phyloP scores from a whole-genome alignment of 2,329 filamentous ascomycete species.

The Lasiodiplodia sp. region DNA sequence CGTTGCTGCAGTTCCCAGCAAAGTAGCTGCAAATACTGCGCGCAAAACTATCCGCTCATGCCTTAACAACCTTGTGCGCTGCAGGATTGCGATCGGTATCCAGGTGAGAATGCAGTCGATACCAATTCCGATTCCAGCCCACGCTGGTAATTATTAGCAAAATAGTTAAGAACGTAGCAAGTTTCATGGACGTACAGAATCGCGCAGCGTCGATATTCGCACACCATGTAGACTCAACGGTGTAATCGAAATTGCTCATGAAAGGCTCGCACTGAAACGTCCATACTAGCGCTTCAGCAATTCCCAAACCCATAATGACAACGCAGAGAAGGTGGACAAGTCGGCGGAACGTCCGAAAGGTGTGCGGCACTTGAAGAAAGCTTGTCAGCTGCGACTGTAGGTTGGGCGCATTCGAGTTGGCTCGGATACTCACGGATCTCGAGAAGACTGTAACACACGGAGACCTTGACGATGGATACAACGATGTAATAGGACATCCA shows the following conservation, averaged over 20 bases:
- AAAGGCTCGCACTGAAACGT: slow-evolving; percentile 27
- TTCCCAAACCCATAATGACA: slow-evolving; percentile 21
- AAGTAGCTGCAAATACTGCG: slow-evolving; percentile 17
- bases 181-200: slow-evolving; percentile 9
- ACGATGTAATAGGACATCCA: slow-evolving; percentile 28
- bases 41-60: slow-evolving; percentile 22
- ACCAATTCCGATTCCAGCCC: slow-evolving; percentile 25
- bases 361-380: slow-evolving; percentile 10
- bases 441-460: slow-evolving; percentile 29
- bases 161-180: not conserved
- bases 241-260: slow-evolving; percentile 28
- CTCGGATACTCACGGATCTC: slow-evolving; percentile 20
- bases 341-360: slow-evolving; percentile 18
- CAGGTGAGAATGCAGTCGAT: slow-evolving; percentile 26
- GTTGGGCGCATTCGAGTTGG: too few species aligned
- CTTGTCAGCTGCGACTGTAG: not conserved
- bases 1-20: slow-evolving; percentile 25
- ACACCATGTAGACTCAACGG: slow-evolving; percentile 10
- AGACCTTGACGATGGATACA: slow-evolving; percentile 28
- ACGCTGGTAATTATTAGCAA: slow-evolving; percentile 15
- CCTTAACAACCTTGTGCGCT: slow-evolving; percentile 18
- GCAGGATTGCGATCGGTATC: slow-evolving; percentile 27
- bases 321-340: slow-evolving; percentile 12
- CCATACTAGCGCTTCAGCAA: slow-evolving; percentile 25
- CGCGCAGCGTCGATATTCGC: slow-evolving; percentile 22